These are phyloP conservation scores for Ophiostoma australiae DNA, from an alignment of 2,329 filamentous ascomycete species.

Conservation along the genomic window DNA sequence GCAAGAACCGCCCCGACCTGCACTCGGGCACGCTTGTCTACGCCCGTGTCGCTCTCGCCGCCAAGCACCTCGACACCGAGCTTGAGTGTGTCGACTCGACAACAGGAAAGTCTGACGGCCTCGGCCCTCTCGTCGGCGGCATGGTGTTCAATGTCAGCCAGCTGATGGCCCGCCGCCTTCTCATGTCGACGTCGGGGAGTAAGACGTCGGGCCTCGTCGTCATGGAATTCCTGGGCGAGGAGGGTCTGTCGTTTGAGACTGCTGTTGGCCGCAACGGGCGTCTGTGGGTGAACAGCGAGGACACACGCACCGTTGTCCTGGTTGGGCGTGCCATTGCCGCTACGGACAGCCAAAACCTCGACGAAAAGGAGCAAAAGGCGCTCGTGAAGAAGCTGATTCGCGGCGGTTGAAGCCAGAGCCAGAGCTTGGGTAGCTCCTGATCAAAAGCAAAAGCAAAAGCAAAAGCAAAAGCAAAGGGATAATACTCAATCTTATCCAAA, in stretches of 20 bases:
- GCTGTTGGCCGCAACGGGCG: constrained; percentile 88
- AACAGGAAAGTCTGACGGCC: constrained; percentile 82
- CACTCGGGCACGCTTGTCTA: constrained; percentile 75
- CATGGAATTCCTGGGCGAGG: constrained; percentile 69
- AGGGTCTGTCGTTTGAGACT: constrained; percentile 83
- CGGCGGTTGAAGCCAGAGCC: constrained; percentile 48
- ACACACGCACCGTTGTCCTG: constrained; percentile 57
- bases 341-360: constrained; percentile 65
- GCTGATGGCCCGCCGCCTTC: constrained; percentile 73
- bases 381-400: constrained; percentile 44
- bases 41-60: constrained; percentile 72
- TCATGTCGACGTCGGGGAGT: constrained; percentile 47
- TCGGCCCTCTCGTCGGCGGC: constrained; percentile 74
- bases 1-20: constrained; percentile 83
- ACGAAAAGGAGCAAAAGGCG: constrained; percentile 63
- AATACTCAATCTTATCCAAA: neutral
- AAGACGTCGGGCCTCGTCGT: constrained; percentile 64
- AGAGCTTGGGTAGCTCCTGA: neutral
- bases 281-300: constrained; percentile 84
- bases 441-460: neutral
- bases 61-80: constrained; percentile 81
- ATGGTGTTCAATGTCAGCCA: constrained; percentile 80
- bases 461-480: neutral
- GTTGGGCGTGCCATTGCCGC: constrained; percentile 74
- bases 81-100: constrained; percentile 81